phyloP scores from a whole-genome alignment of 2,329 filamentous ascomycete species.

The Claviceps humidiphila region DNA sequence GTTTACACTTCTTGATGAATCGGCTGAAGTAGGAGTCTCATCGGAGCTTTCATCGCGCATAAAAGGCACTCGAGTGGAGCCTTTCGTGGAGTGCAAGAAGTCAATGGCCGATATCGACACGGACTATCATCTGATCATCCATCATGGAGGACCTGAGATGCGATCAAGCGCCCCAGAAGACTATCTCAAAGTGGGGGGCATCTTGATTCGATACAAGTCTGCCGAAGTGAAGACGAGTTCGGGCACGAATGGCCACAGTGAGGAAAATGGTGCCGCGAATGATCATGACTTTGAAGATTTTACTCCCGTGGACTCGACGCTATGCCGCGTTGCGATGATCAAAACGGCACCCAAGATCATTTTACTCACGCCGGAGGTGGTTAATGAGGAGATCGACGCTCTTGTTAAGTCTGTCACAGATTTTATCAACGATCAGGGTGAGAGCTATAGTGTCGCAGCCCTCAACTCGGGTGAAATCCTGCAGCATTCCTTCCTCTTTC shows the following conservation, averaged over 20 bases:
- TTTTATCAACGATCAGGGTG: neutral
- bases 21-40: constrained; percentile 1
- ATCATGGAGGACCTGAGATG: constrained; percentile 8
- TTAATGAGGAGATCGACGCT: neutral
- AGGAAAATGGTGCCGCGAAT: neutral
- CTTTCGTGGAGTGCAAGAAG: constrained; percentile 17
- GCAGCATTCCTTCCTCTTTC: constrained; percentile 7
- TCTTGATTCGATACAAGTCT: constrained; percentile 11
- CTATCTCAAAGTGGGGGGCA: constrained; percentile 17
- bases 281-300: neutral
- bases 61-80: constrained; percentile 8
- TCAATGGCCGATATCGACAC: constrained; percentile 12
- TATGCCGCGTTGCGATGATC: neutral
- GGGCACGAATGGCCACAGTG: neutral
- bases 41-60: constrained; percentile 4
- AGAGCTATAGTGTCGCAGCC: neutral
- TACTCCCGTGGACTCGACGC: neutral
- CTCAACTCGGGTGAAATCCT: constrained; percentile 2
- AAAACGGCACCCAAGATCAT: neutral
- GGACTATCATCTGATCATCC: constrained; percentile 22
- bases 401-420: neutral
- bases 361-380: constrained; percentile 1
- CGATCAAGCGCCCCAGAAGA: constrained; percentile 9
- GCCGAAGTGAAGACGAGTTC: neutral
- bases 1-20: constrained; percentile 18